Conservation (phyloP, 306 rosid genomes). For the Rubus parviflorus region DNA sequence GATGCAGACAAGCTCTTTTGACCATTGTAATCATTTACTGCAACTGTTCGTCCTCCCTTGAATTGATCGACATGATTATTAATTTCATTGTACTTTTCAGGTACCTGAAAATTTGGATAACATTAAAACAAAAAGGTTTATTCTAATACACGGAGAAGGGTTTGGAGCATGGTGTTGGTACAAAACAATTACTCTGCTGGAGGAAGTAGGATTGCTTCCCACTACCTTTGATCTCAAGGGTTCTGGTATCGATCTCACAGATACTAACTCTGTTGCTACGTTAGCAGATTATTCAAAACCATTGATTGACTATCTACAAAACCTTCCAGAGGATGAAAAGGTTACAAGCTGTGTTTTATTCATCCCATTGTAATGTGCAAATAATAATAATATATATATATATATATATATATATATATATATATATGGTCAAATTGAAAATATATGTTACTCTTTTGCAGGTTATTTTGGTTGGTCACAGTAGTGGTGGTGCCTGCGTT, state of each 20-base stretch:
- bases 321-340: constrained; percentile 86
- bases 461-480: constrained; percentile 94
- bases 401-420: background rate
- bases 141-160: constrained; percentile 91
- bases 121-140: constrained; percentile 58
- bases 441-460: constrained; percentile 37
- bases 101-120: constrained; percentile 58
- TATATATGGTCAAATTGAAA: constrained; percentile 15
- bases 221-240: constrained; percentile 81
- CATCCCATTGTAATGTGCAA: constrained; percentile 15
- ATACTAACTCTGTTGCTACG: constrained; percentile 56
- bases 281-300: constrained; percentile 87
- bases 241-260: constrained; percentile 91
- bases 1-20: background rate
- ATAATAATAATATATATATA: background rate
- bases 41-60: background rate
- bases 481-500: constrained; percentile 94
- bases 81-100: constrained; percentile 31
- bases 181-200: constrained; percentile 78
- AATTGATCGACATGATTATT: background rate
- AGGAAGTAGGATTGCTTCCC: constrained; percentile 78
- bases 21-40: background rate
- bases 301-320: constrained; percentile 64
- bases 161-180: constrained; percentile 99
- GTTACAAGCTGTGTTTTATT: constrained; percentile 35